Base-by-base conservation (phyloP, 805 yeast species). In the Myxozyma geophila region DNA sequence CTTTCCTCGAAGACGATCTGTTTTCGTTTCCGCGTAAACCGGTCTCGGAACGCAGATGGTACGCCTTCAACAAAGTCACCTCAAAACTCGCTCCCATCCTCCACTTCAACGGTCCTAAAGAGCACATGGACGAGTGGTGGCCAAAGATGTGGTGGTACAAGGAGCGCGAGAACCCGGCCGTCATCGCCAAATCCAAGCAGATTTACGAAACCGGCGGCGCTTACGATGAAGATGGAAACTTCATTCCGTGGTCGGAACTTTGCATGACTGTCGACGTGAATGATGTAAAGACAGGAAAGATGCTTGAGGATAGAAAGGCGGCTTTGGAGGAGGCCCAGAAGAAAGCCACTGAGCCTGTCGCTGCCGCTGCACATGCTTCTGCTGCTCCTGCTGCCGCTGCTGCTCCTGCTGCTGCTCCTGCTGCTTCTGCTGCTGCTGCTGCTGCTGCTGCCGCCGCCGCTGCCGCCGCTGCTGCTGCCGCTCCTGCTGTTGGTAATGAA, bases 91-190 rank as follows among this genome's bases (percentile, higher is more conserved):
- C 67, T 10, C 59, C 69, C 6, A 53, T 66, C 21, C 46, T 66
- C 28, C 69, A 66, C 46, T 66, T 66, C 59, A 66, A 66, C 41
- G 69, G 69, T 12, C 68, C 68, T 12, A 66, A 66, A 41, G 65
- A 66, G 59, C 61, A 60, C 49, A 66, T 66, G 69, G 68, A 66
- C 49, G 58, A 12, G 19, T 66, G 69, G 69, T 66, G 69, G 69
- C 69, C 68, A n/a, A 60, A 64, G 59, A 62, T 66, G 67, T 66
- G 69, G 69, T 66, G 67, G 65, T 60, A 44, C 51, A 48, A 43
- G 19, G 59, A 53, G 48, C 54, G 63, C 17, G 57, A 59, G 28
- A 49, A 28, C 43, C 64, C 67, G 17, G 62, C 37, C 9, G 61
- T 66, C 17, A 41, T 61, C 41, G 69, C 56, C 13, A 61, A 57